phyloP scores from a whole-genome alignment of 805 yeast species.

The Metschnikowia hibisci region DNA sequence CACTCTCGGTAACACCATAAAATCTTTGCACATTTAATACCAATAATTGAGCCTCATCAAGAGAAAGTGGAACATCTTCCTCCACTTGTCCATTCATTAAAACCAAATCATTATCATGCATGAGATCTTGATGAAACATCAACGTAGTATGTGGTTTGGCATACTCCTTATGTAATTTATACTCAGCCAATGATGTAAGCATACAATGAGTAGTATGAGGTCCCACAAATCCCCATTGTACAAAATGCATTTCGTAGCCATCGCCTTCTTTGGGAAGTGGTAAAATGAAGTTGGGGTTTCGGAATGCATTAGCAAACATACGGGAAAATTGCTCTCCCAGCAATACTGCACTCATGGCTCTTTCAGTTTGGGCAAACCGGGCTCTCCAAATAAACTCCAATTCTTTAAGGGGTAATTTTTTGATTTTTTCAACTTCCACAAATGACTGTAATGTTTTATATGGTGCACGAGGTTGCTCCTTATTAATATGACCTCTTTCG shows the following conservation, averaged over 20 bases:
- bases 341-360: constrained; percentile 63
- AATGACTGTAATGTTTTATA: constrained; percentile 71
- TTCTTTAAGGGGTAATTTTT: constrained; percentile 53
- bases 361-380: constrained; percentile 61
- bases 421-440: constrained; percentile 64
- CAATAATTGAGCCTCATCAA: constrained; percentile 75
- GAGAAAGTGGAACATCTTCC: constrained; percentile 57
- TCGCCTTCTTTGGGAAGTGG: constrained; percentile 71
- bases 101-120: constrained; percentile 54
- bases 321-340: constrained; percentile 55
- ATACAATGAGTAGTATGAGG: constrained; percentile 81
- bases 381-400: constrained; percentile 87
- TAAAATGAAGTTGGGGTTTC: constrained; percentile 78
- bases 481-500: constrained; percentile 30
- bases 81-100: constrained; percentile 87
- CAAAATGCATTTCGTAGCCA: constrained; percentile 78
- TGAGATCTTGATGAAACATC: constrained; percentile 78
- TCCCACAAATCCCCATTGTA: constrained; percentile 91
- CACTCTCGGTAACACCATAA: constrained; percentile 59
- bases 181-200: constrained; percentile 88
- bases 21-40: constrained; percentile 75
- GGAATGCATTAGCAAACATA: constrained; percentile 61
- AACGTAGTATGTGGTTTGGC: constrained; percentile 95
- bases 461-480: constrained; percentile 42
- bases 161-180: constrained; percentile 81